These are phyloP conservation scores for Atkinsonella hypoxylon DNA, from an alignment of 2,329 filamentous ascomycete genomes.

Conservation along the genomic window DNA sequence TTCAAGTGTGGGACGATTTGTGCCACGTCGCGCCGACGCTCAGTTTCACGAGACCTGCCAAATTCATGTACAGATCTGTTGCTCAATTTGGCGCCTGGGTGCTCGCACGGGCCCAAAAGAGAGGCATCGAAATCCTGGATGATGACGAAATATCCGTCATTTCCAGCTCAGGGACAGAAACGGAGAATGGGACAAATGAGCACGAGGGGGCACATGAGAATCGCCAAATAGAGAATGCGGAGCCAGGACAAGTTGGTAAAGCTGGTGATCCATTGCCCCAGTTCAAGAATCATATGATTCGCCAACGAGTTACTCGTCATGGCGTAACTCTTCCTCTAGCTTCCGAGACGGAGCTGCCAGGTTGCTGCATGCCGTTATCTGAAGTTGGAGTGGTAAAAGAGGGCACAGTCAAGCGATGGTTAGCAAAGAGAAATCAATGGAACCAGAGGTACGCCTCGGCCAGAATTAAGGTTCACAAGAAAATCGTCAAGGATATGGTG, in stretches of 20 bases:
- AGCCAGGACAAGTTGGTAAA: constrained; percentile 51
- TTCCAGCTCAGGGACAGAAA: constrained; percentile 41
- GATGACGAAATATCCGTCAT: constrained; percentile 69
- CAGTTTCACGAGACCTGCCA: constrained; percentile 93
- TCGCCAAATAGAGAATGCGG: constrained; percentile 11
- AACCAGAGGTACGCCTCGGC: constrained; percentile 59
- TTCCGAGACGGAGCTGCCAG: constrained; percentile 51
- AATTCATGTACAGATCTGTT: constrained; percentile 87
- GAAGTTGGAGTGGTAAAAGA: constrained; percentile 72
- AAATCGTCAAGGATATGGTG: constrained; percentile 59
- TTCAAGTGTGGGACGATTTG: constrained; percentile 92
- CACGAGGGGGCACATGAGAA: constrained; percentile 11
- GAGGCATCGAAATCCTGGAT: constrained; percentile 67
- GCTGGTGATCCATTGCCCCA: constrained; percentile 73
- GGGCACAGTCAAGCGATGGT: constrained; percentile 72
- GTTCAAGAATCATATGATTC: constrained; percentile 82
- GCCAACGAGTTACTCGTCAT: constrained; percentile 71
- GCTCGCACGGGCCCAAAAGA: constrained; percentile 68
- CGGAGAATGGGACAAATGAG: constrained; percentile 12
- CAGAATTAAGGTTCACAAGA: constrained; percentile 61
- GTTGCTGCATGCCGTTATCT: constrained; percentile 46
- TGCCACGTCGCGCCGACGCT: constrained; percentile 87
- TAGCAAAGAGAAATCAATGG: constrained; percentile 60
- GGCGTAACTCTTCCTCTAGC: constrained; percentile 61
- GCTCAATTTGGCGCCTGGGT: constrained; percentile 93